Base-by-base conservation (phyloP, 2,329 filamentous ascomycete genomes). In the Aspergillus ochraceoroseus region DNA sequence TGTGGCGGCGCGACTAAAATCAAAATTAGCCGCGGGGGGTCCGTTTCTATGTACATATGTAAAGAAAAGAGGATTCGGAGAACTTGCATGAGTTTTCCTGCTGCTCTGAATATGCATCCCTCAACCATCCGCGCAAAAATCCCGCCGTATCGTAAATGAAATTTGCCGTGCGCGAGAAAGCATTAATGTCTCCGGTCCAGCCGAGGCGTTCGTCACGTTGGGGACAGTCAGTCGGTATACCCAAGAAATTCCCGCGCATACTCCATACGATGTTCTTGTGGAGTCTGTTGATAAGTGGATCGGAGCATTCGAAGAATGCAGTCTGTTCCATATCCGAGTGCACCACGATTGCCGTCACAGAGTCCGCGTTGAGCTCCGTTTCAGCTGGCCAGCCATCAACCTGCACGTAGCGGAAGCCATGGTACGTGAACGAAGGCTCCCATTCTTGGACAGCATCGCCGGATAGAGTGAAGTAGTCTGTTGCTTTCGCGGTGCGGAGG, bases 241-340 rank as follows among this genome's bases (percentile, higher is more conserved):
- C 69, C 3, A 79, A 50, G 45, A 80, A 79, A 48, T 80, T 81
- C 0, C 74, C 75, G 28, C 68, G 66, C 70, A 79, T 77, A 3
- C 69, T 71, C 76, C 77, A 79, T 19, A 66, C 50, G 0, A 75
- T 67, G 39, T 81, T 81, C 0, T 66, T 41, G 42, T 78, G 70
- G 3, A 80, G 66, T 35, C 70, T 60, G 47, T 76, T 79, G 11
- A 79, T 44, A 0, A 5, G 49, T 1, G 38, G 33, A 36, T 80
- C 56, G 0, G 76, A 79, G 42, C 70, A 77, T 8, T 66, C 53
- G 38, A 79, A 78, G 34, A 52, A 63, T 0, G 75, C 74, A 0
- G 59, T 73, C 7, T 25, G 39, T 38, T 65, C 56, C 66, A 79
- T 70, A 43, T 79, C 74, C 0, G 68, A 72, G 42, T 77, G 71